phyloP scores from a whole-genome alignment of 352 stramenopile genomes.

The Phytophthora aleatoria region DNA sequence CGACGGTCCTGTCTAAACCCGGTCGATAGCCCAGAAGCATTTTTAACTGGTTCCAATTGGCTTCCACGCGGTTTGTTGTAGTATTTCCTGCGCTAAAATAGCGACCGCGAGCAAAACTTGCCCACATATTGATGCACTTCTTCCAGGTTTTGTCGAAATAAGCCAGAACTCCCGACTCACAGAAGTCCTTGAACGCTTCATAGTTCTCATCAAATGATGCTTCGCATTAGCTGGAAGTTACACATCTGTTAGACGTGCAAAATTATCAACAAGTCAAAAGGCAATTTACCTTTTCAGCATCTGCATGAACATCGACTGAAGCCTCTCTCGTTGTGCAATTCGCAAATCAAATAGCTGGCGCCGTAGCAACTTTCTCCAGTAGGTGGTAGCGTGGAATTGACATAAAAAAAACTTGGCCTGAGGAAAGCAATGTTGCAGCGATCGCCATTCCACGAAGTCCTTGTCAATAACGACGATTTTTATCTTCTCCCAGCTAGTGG shows the following conservation, averaged over 20 bases:
- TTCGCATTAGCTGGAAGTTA: background rate
- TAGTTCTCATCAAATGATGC: background rate
- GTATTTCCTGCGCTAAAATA: slow-evolving; percentile 11
- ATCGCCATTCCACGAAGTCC: slow-evolving; percentile 6
- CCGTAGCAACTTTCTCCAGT: slow-evolving; percentile 8
- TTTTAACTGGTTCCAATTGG: slow-evolving; percentile 19
- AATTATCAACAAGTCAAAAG: too few species aligned
- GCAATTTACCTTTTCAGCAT: background rate
- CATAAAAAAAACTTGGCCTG: slow-evolving; percentile 6
- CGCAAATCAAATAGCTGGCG: background rate
- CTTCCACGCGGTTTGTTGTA: slow-evolving; percentile 7
- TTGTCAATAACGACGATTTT: slow-evolving; percentile 15
- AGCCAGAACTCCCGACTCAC: background rate
- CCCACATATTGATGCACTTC: slow-evolving; percentile 11
- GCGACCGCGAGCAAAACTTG: background rate
- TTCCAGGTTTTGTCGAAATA: slow-evolving; percentile 14
- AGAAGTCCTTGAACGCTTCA: background rate
- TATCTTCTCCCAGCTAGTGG: background rate
- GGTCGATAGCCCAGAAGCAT: slow-evolving; percentile 5
- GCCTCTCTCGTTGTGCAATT: background rate
- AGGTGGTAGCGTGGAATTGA: slow-evolving; percentile 9
- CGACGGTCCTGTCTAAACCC: slow-evolving; percentile 1
- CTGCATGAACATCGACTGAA: background rate
- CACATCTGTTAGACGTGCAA: background rate
- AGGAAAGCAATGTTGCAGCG: slow-evolving; percentile 3